Base-by-base conservation (phyloP, 2,329 filamentous ascomycete species). In the Exophiala xenobiotica region DNA sequence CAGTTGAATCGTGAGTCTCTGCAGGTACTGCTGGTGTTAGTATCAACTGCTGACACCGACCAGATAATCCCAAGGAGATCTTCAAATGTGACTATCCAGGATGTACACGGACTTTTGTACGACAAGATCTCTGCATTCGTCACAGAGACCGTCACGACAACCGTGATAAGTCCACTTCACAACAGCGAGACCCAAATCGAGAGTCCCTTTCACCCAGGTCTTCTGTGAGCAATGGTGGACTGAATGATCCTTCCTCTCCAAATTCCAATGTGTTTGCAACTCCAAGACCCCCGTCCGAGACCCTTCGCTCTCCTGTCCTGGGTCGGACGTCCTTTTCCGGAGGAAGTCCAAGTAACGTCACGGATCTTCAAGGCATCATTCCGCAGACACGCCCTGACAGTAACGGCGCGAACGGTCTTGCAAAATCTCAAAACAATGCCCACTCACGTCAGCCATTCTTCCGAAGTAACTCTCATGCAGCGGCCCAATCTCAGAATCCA, bases 41-140 rank as follows among this genome's bases (percentile, higher is more conserved):
- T 22, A 14, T 18, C 2, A 20, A 27, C 20, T 6, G 41, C 42
- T 51, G 41, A 53, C 23, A 24, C 12, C 12, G 22, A 20, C 29
- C 19, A 90, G 87, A 97, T 72, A 87, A 88, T 51, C 92, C 92
- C 14, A 96, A 96, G 72, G 88, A 95, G 67, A 95, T 96, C 48
- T 97, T 95, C 68, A 83, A 83, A 65, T 97, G 93, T 75, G 88
- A 95, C 65, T 95, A 91, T 64, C 88, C 89, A 16, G 90, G 91
- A 65, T 99, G 92, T 70, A 82, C 85, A 52, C 86, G 92, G 44
- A 86, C 87, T 19, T 99, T 97, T 72, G 92, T 97, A 52, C 84
- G 92, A 57, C 88, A 93, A 60, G 92, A 99, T 68, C 77, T 99
- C 54, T 90, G 92, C 66, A 87, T 92, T 65, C 84, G 88, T 31